phyloP scores from a whole-genome alignment of 2,329 filamentous ascomycete genomes.

The Cadophora gregata region DNA sequence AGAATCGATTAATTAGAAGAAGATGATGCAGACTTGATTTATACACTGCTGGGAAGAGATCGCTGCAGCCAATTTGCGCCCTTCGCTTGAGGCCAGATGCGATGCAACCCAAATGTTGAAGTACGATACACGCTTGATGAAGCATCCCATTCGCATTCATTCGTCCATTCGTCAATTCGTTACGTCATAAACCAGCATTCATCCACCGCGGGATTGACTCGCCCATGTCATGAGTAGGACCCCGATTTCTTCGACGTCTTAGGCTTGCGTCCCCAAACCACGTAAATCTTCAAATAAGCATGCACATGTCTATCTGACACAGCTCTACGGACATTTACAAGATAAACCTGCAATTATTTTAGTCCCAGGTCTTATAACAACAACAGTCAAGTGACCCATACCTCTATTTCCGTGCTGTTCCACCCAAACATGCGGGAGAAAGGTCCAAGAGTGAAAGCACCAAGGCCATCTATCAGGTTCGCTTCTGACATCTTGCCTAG shows the following conservation, averaged over 20 bases:
- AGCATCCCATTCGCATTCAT: neutral
- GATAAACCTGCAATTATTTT: conserved; percentile 34
- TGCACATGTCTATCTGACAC: conserved; percentile 39
- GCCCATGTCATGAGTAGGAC: conserved; percentile 5
- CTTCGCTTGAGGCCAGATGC: neutral
- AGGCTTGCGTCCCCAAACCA: conserved; percentile 42
- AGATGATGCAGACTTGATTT: conserved; percentile 7
- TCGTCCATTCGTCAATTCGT: conserved; percentile 3
- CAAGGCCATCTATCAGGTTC: conserved; percentile 39
- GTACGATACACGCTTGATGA: conserved; percentile 5
- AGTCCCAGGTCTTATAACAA: neutral
- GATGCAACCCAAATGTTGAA: neutral
- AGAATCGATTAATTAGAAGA: too few relatives aligned
- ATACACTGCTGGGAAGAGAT: neutral
- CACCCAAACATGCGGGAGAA: conserved; percentile 40
- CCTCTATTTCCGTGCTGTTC: conserved; percentile 43
- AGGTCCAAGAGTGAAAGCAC: conserved; percentile 38
- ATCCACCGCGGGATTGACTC: neutral
- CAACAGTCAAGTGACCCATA: conserved; percentile 8
- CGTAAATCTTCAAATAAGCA: conserved; percentile 40
- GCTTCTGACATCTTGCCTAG: conserved; percentile 39
- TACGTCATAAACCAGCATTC: neutral
- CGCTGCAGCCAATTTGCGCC: neutral
- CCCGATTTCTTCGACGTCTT: neutral
- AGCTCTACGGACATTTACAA: conserved; percentile 39